Base-by-base conservation (phyloP, 768 basidiomycete species). In the Neoboletus subvelutipes region DNA sequence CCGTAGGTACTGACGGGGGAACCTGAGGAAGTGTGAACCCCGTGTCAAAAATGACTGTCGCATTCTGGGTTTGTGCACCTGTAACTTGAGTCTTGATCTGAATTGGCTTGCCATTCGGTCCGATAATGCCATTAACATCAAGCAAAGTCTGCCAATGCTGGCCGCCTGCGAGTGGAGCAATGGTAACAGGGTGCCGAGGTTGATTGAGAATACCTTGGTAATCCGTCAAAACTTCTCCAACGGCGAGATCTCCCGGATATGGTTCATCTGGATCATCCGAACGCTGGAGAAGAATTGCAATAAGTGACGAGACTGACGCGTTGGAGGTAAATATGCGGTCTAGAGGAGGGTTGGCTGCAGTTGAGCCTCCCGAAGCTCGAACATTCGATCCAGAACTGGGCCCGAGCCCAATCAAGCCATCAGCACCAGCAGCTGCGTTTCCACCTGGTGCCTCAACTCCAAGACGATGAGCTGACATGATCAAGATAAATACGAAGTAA, bases 1-100 rank as follows among this genome's bases (percentile, higher is more conserved):
- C 18, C 4, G 12, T 20, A 47, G 3, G 12, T n/a, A 31, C 75
- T 45, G 66, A 82, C 82, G 73, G 60, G 50, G 84, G 77, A 39
- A 88, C 77, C 65, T 88, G 87, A 13, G 85, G 80, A 3, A 88
- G 73, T 0, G 85, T 78, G 67, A 86, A 89, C 0, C 89, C 88
- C 5, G 85, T 84, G 65, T 91, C 89, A 31, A 90, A 73, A 4
- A 90, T 75, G 5, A 80, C 81, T 2, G 85, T 86, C 9, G 82
- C 72, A 60, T 83, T 83, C 17, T 73, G 72, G 11, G 70, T 71
- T 45, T 80, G 70, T 28, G 71, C 68, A 31, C 77, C 71, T 11
- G 72, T 63, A 17, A 88, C 86, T 28, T 67, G 71, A 0, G 83
- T 80, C 5, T 61, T 65, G 45, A 84, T 63, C 20, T 73, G 62